Conservation (phyloP, 169 alveolate species). For the Cystoisospora suis region DNA sequence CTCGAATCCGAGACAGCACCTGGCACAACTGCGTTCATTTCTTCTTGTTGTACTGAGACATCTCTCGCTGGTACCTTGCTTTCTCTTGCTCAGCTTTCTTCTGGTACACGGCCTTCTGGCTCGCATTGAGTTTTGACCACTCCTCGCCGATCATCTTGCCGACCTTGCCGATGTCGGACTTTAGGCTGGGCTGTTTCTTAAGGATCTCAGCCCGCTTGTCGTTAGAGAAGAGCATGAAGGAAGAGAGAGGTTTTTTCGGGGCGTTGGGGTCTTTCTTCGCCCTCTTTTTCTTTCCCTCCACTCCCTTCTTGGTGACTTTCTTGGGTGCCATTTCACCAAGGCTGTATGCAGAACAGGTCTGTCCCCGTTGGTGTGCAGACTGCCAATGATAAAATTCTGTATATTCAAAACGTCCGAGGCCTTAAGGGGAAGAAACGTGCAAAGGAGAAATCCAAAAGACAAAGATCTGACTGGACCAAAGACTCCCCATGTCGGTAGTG, state of each 20-base stretch:
- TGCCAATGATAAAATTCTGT: not conserved
- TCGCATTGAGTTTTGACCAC: conserved; percentile 85
- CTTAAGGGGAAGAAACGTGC: not conserved
- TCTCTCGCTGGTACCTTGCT: conserved; percentile 85
- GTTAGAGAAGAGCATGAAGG: conserved; percentile 89
- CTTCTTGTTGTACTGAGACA: conserved; percentile 73
- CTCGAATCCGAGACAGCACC: too few species aligned
- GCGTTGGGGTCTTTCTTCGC: conserved; percentile 87
- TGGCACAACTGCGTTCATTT: too few species aligned
- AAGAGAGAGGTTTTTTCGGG: conserved; percentile 88
- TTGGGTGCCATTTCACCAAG: conserved; percentile 47
- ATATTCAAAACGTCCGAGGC: not conserved
- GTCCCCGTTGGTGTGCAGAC: not conserved
- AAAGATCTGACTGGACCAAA: conserved; percentile 10
- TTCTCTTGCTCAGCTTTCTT: conserved; percentile 88
- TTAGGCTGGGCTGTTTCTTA: conserved; percentile 81
- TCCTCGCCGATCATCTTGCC: conserved; percentile 91
- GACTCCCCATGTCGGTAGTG: not conserved
- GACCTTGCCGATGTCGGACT: conserved; percentile 88
- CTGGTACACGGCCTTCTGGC: conserved; percentile 85
- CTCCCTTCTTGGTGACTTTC: conserved; percentile 30
- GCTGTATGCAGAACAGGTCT: not conserved
- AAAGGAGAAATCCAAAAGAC: not conserved
- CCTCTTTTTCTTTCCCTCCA: conserved; percentile 70
- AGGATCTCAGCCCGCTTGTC: conserved; percentile 85